These are phyloP conservation scores for Pseudopithomyces chartarum DNA, from an alignment of 2,329 filamentous ascomycete genomes.

Conservation along the genomic window DNA sequence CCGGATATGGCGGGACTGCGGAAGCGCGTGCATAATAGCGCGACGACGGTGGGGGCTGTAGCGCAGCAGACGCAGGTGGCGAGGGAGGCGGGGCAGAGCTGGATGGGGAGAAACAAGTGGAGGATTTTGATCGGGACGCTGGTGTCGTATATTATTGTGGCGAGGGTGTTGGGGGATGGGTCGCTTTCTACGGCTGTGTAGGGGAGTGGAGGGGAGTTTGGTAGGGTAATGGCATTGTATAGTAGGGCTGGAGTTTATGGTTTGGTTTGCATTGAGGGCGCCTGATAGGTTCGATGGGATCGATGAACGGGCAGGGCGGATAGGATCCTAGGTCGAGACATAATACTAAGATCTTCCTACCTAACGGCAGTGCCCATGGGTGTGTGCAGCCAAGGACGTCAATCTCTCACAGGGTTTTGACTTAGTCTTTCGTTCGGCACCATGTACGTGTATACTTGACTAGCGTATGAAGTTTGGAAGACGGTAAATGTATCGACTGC, in stretches of 20 bases:
- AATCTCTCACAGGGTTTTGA: too few species aligned
- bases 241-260: constrained; percentile 6
- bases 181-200: constrained; percentile 20
- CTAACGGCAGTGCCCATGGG: too few species aligned
- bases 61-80: constrained; percentile 80
- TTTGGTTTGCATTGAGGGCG: constrained; percentile 1
- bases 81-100: constrained; percentile 78
- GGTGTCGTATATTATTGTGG: constrained; percentile 82
- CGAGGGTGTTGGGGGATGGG: constrained; percentile 69
- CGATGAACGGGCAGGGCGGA: too few species aligned
- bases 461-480: too few species aligned
- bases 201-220: too few species aligned
- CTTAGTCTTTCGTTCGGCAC: too few species aligned
- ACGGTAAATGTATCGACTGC: too few species aligned
- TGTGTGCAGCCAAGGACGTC: too few species aligned
- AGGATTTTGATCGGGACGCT: constrained; percentile 71
- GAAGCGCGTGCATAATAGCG: constrained; percentile 65
- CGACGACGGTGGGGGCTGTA: constrained; percentile 61
- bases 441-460: too few species aligned
- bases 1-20: constrained; percentile 67
- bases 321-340: too few species aligned
- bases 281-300: too few species aligned
- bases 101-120: constrained; percentile 80
- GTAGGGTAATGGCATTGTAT: neutral
- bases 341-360: too few species aligned